Evolutionary conservation across 164 flowering plant genomes (phyloP).

Genomic region (Macadamia integrifolia): DNA sequence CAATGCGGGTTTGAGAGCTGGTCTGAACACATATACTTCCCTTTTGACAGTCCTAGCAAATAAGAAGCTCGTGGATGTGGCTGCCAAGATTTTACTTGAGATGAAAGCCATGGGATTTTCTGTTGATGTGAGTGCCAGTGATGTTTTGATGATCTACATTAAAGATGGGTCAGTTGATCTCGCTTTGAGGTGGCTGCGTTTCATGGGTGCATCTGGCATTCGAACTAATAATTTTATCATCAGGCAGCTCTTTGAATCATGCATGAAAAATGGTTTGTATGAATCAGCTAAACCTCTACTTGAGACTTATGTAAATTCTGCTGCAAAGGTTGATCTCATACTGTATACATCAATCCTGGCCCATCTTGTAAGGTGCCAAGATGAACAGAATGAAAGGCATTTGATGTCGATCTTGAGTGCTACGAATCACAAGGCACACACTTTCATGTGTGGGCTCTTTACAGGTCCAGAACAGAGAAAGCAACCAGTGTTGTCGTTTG

Average conservation of each 20-base stretch:
- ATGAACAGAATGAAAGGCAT: constrained; percentile 78
- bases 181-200: constrained; percentile 89
- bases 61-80: constrained; percentile 94
- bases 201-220: constrained; percentile 93
- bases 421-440: constrained; percentile 83
- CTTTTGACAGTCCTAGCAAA: constrained; percentile 78
- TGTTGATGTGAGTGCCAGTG: constrained; percentile 93
- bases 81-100: constrained; percentile 90
- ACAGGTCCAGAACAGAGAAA: constrained; percentile 92
- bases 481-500: constrained; percentile 81
- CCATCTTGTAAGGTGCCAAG: constrained; percentile 90
- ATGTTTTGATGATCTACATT: constrained; percentile 85
- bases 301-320: constrained; percentile 72
- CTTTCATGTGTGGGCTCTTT: constrained; percentile 93
- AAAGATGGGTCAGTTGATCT: constrained; percentile 91
- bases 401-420: constrained; percentile 82
- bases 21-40: constrained; percentile 74
- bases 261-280: constrained; percentile 83
- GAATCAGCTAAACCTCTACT: constrained; percentile 94
- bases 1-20: constrained; percentile 84
- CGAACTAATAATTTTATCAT: constrained; percentile 88
- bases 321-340: constrained; percentile 88
- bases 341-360: constrained; percentile 91
- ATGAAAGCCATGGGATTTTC: constrained; percentile 91
- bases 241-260: constrained; percentile 90